phyloP scores from a whole-genome alignment of 2,329 filamentous ascomycete species.

The Colletotrichum sublineola region DNA sequence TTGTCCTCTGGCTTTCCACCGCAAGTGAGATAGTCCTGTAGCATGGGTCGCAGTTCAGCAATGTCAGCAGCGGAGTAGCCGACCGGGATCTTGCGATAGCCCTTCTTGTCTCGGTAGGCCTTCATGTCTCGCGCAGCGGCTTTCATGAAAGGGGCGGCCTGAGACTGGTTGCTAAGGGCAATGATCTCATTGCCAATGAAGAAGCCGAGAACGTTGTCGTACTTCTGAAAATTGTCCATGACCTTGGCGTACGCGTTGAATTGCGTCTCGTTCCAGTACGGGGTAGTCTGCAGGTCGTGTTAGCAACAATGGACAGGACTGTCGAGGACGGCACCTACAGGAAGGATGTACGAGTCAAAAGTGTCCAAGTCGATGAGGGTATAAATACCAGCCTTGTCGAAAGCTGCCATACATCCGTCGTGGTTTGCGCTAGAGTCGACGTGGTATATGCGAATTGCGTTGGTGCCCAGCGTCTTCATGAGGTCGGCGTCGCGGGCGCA shows the following conservation, averaged over 20 bases:
- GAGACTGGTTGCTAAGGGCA: constrained; percentile 68
- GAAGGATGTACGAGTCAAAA: constrained; percentile 76
- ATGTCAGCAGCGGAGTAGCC: constrained; percentile 93
- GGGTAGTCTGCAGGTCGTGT: constrained; percentile 60
- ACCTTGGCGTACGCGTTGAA: constrained; percentile 76
- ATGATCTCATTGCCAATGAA: constrained; percentile 93
- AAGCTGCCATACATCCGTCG: constrained; percentile 82
- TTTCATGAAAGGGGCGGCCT: constrained; percentile 85
- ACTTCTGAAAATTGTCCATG: constrained; percentile 82
- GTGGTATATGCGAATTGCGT: constrained; percentile 90
- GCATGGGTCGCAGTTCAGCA: constrained; percentile 72
- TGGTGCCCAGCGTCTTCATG: constrained; percentile 85
- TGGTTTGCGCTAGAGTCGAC: constrained; percentile 81
- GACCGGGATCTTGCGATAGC: constrained; percentile 84
- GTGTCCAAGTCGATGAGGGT: constrained; percentile 87
- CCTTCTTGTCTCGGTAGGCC: constrained; percentile 80
- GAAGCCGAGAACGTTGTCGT: constrained; percentile 85
- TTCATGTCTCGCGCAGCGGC: constrained; percentile 86
- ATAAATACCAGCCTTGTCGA: constrained; percentile 86
- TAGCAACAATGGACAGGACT: not conserved
- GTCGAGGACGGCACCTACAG: constrained; percentile 57
- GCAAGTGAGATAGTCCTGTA: constrained; percentile 82
- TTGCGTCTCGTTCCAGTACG: constrained; percentile 81
- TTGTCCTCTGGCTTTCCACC: constrained; percentile 76
- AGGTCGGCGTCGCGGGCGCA: constrained; percentile 80